Evolutionary conservation across 805 yeast genomes (phyloP).

Genomic region (Candida railenensis): DNA sequence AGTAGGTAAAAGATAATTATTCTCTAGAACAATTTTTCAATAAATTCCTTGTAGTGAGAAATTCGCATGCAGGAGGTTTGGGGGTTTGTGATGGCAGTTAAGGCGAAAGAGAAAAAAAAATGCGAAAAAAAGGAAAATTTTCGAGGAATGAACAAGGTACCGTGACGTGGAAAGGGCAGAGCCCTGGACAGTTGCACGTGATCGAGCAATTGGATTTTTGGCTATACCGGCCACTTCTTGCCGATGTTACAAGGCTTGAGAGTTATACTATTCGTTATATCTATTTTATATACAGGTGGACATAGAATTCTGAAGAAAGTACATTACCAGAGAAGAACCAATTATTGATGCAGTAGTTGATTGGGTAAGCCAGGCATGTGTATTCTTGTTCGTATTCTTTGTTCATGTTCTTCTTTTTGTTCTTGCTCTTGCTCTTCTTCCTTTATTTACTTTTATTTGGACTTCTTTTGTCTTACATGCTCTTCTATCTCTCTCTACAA

Average conservation of each 20-base stretch:
- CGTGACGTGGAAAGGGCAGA: conserved; percentile 7
- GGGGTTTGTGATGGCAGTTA: background rate
- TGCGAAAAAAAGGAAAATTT: background rate
- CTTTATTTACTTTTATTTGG: too few species aligned
- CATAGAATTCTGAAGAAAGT: too few species aligned
- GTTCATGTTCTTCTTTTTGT: too few species aligned
- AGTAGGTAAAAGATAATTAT: background rate
- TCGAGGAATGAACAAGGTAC: background rate
- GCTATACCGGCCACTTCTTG: too few species aligned
- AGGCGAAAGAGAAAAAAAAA: background rate
- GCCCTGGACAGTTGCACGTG: conserved; percentile 7
- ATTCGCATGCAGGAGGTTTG: conserved; percentile 1
- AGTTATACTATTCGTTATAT: background rate
- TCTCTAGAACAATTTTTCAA: conserved; percentile 5
- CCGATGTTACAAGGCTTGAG: background rate
- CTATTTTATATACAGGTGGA: conserved; percentile 4
- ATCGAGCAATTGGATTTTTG: background rate
- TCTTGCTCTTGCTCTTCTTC: too few species aligned
- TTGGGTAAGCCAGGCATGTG: too few species aligned
- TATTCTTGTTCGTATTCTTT: too few species aligned
- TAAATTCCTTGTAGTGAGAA: background rate
- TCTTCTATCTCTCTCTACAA: conserved; percentile 32
- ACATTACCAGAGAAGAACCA: too few species aligned
- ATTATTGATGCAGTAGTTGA: too few species aligned
- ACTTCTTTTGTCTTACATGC: too few species aligned